Base-by-base conservation (phyloP, 306 rosid genomes). In the Quillaja saponaria region DNA sequence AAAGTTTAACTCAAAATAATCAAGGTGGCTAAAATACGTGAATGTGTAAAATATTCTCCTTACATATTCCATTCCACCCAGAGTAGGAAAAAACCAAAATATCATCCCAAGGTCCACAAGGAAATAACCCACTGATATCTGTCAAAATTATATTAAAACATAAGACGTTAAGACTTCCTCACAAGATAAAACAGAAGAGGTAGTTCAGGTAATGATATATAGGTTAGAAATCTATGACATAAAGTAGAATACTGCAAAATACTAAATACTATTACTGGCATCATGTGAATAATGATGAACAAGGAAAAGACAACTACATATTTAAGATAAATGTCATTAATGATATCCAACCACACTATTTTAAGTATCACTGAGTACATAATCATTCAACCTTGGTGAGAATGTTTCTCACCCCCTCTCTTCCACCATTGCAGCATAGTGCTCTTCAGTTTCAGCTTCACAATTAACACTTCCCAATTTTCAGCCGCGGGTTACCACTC, bases 41-140 rank as follows among this genome's bases (percentile, higher is more conserved):
- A 48, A 76, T 52, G 70, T 64, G 52, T 49, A 57, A 64, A 78
- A 55, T 41, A 75, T 69, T 63, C 58, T 61, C 79, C 99, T 92
- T 89, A 92, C 99, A 83, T 87, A 92, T 73, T 92, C 99, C 82
- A 81, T 55, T 77, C 99, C 99, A 66, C 99, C 99, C 37, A 92
- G 77, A 67, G 92, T 73, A 69, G 97, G 97, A 64, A 83, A 87
- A 70, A 78, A 82, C 96, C 99, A 89, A 72, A 74, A 53, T 80
- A 92, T 92, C 95, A 89, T 89, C 73, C 72, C 96, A 46, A 92
- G 78, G 82, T 92, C 99, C 33, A 88, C 75, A 6, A 92, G 59
- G 76, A 92, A 92, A 84, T 92, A 92, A 72, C 99, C 99, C 49
- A 83, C 89, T 68, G 97, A 89, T 57, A 81, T 84, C 99, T 92